These are phyloP conservation scores for Vanderwaltozyma verrucispora DNA, from an alignment of 805 yeast species.

Conservation along the genomic window DNA sequence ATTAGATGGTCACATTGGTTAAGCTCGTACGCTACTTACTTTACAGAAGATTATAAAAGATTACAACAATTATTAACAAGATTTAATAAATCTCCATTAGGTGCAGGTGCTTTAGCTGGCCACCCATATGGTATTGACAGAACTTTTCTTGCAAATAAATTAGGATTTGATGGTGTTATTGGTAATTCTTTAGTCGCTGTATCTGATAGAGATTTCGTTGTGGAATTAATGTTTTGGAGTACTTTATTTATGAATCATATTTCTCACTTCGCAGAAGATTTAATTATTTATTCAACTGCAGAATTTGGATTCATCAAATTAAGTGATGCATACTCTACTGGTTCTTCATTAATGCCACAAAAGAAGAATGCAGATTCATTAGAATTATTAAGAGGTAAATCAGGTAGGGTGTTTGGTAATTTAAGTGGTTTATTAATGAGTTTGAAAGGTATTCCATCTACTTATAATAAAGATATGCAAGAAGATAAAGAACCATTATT, in stretches of 20 bases:
- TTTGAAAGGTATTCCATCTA: conserved; percentile 92
- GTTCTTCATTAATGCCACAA: conserved; percentile 98
- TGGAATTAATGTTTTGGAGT: conserved; percentile 92
- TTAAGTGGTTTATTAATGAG: conserved; percentile 95
- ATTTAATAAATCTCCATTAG: conserved; percentile 83
- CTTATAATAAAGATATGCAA: conserved; percentile 97
- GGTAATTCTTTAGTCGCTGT: conserved; percentile 97
- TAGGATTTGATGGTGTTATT: conserved; percentile 77
- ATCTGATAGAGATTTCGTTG: conserved; percentile 94
- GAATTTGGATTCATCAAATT: conserved; percentile 91
- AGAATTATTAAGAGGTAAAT: conserved; percentile 91
- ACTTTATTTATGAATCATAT: conserved; percentile 91
- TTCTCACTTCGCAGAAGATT: conserved; percentile 88
- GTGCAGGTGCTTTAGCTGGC: conserved; percentile 97
- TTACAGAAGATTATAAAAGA: conserved; percentile 83
- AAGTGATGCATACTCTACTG: conserved; percentile 97
- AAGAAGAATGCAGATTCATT: conserved; percentile 97
- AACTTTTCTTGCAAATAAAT: conserved; percentile 68
- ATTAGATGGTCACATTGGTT: conserved; percentile 99
- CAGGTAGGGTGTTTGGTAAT: conserved; percentile 95
- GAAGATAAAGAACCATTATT: conserved; percentile 99
- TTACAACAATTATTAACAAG: conserved; percentile 70
- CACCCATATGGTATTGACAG: conserved; percentile 99
- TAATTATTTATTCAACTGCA: conserved; percentile 92
- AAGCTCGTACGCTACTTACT: conserved; percentile 87